Percentiles rank a stretch among this genome's conserved stretches.
Conservation (phyloP, 176 grass and related monocot genomes). For the Aegilops sharonensis region DNA sequence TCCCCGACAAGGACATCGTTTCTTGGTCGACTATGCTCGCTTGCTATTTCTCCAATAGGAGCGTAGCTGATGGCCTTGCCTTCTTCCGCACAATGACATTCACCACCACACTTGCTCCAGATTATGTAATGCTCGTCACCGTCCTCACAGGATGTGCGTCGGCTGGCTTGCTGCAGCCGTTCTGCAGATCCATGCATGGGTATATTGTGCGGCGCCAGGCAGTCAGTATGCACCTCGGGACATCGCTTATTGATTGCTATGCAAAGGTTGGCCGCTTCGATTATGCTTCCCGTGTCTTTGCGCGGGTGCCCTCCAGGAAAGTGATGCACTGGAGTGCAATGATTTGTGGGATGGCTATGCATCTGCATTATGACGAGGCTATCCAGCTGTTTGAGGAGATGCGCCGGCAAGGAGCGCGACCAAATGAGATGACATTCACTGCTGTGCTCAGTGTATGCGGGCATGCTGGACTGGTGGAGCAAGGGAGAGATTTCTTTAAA, state of each 20-base stretch:
- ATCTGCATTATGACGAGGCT: slow-evolving; percentile 26
- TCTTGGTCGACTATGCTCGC: slow-evolving; percentile 57
- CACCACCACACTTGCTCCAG: neutral
- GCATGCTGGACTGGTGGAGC: slow-evolving; percentile 52
- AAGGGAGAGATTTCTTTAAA: slow-evolving; percentile 38
- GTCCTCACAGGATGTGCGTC: slow-evolving; percentile 32
- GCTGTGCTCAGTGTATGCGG: slow-evolving; percentile 48
- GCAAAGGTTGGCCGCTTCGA: slow-evolving; percentile 34
- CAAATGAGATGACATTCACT: slow-evolving; percentile 58
- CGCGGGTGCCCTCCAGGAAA: slow-evolving; percentile 15
- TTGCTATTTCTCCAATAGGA: slow-evolving; percentile 34
- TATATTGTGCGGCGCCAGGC: slow-evolving; percentile 10
- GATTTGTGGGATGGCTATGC: slow-evolving; percentile 44
- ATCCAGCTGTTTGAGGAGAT: slow-evolving; percentile 55
- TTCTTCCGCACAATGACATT: slow-evolving; percentile 50
- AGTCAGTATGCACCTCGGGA: slow-evolving; percentile 32
- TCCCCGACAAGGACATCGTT: slow-evolving; percentile 42
- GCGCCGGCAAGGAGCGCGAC: slow-evolving; percentile 25
- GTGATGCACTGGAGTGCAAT: slow-evolving; percentile 61
- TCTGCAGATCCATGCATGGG: slow-evolving; percentile 50
- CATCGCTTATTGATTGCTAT: slow-evolving; percentile 52
- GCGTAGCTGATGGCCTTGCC: slow-evolving; percentile 15
- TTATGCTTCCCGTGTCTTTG: slow-evolving; percentile 37
- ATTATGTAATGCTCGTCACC: slow-evolving; percentile 35
- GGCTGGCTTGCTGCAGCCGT: slow-evolving; percentile 17